Evolutionary conservation across 345 rosid genomes (phyloP).

Genomic region (Barbarea vulgaris): DNA sequence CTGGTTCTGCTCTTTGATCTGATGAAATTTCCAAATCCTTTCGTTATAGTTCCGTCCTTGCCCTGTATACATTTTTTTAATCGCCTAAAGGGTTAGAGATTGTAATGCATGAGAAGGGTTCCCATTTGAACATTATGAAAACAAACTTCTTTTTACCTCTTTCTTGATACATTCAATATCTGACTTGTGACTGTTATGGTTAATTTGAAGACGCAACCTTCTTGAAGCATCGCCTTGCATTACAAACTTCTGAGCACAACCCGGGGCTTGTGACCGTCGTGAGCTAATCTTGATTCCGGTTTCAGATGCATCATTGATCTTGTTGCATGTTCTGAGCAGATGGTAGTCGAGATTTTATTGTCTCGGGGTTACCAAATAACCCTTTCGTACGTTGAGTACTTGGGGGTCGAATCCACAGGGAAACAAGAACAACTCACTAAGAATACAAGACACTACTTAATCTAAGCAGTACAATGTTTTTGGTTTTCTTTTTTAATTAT

Average conservation of each 20-base stretch:
- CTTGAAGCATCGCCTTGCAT: conserved; percentile 64
- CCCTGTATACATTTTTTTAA: conserved; percentile 12
- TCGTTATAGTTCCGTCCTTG: neutral
- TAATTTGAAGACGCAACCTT: conserved; percentile 58
- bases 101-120: neutral
- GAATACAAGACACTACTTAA: too few species aligned
- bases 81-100: neutral
- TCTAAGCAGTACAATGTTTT: too few species aligned
- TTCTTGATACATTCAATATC: conserved; percentile 17
- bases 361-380: too few species aligned
- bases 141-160: conserved; percentile 52
- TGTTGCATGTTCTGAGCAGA: conserved; percentile 13
- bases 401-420: too few species aligned
- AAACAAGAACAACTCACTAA: too few species aligned
- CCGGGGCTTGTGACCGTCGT: conserved; percentile 42
- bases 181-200: conserved; percentile 34
- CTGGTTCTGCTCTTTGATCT: conserved; percentile 25
- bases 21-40: conserved; percentile 1
- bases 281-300: conserved; percentile 55
- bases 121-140: neutral
- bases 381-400: too few species aligned
- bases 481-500: too few species aligned
- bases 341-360: too few species aligned
- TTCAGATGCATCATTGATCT: conserved; percentile 27
- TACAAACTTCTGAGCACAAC: neutral